Evolutionary conservation across 768 basidiomycete genomes (phyloP), one percentile per base, ranked within the genome.

Genomic region (Hygrocybe coccinea): DNA sequence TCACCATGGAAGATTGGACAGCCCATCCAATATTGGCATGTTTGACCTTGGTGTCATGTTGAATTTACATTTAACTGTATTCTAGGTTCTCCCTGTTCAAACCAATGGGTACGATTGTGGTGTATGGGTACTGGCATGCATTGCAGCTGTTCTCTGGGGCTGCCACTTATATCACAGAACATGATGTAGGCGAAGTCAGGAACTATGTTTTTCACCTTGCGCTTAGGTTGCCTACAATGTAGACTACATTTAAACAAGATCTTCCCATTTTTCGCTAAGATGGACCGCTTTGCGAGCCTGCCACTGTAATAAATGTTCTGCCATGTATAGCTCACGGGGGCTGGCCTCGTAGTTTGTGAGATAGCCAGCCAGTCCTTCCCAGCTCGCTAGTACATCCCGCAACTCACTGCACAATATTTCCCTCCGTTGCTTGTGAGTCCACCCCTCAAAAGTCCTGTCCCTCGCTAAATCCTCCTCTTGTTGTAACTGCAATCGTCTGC

Each of bases 41-140:
- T 38, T 37, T 7, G 12, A 39, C 34, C 9, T 44, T 6, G n/a
- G 15, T 14, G 19, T 33, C 25, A 7, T 48, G 12, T 15, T 19
- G 29, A 12, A 21, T 14, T 19, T 33, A 35, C 17, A 10, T 37
- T 37, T 6, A 37, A 34, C 38, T 7, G 17, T 33, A 34, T 29
- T 46, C 15, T 14, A 55, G 46, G 5, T 21, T 19, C 17, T 22
- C 29, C 33, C 19, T n/a, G n/a, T 59, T 2, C 64, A 66, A 47
- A 52, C 45, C 11, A 66, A 65, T 14, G 43, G 53, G 6, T 47
- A 62, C 37, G 62, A 65, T 45, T 66, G 65, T 34, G 64, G 65
- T 5, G 25, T 66, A 1, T 66, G 64, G 65, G 60, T 66, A 8
- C 44, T 65, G 25, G 60, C 62, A 17, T 39, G 49, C 39, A 63